Base-by-base conservation (phyloP, 495 filamentous ascomycete genomes). In the Aspergillus mulundensis region DNA sequence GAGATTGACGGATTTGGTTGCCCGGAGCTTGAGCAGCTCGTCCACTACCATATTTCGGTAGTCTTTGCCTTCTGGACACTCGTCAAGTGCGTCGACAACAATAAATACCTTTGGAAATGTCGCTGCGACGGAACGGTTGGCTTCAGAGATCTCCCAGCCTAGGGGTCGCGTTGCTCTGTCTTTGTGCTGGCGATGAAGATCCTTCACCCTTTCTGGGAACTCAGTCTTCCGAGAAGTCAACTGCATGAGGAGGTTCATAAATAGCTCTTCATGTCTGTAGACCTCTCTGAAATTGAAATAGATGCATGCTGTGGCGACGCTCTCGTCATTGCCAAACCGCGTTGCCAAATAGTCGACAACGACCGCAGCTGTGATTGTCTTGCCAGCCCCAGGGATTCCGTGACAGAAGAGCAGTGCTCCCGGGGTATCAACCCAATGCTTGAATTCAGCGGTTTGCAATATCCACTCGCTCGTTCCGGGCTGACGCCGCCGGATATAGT, bases 1-100 rank as follows among this genome's bases (percentile, higher is more conserved):
- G 0, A 74, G 11, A 14, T 53, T 59, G 3, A 51, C 25, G 1
- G 30, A 39, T 12, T 36, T 8, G 0, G 25, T 52, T 1, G 30
- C 7, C 34, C 57, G 57, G 12, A 69, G 23, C 1, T 14, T 47
- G 44, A 47, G 24, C 16, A 51, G 28, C 54, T 59, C 3, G 66
- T 23, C 45, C 18, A 47, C 15, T 21, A 47, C 12, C 12, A 7
- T 59, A 47, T 1, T 52, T 8, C 12, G 72, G 44, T 8, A 67
- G 15, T 43, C 1, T 14, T 36, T 7, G 1, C 45, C 3, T 2
- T 18, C 34, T 8, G 40, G 16, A 30, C 62, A 70, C 62, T 73
- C 70, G 40, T 73, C 70, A 3, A 73, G 48, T 7, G 76, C 78
- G 54, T 81, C 77, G 14, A 81, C 56, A 20, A 82, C 55, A 38